Evolutionary conservation across 352 stramenopile genomes (phyloP), one percentile per base, ranked within the genome.

Genomic region (Phytopythium aichiense): DNA sequence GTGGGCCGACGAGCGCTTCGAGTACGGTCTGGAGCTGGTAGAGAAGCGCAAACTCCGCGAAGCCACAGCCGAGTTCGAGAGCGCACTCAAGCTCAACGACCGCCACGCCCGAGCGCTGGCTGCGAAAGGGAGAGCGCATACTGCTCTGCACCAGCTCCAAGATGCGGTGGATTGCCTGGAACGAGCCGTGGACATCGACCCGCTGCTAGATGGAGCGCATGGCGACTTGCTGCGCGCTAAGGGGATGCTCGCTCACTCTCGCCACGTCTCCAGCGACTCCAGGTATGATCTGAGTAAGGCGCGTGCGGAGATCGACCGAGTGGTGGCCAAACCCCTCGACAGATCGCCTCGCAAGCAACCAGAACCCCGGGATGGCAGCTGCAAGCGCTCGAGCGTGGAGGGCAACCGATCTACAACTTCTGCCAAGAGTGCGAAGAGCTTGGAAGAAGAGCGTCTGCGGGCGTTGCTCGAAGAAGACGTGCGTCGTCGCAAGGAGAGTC

Each of bases 91-190:
- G 50, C 61, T 84, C 13, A 62, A 82, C 20, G 69, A 77, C 2
- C 23, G 11, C 2, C 67, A 82, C 38, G 33, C 43, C 0, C 33
- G 56, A 6, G 71, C 68, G 6, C 51, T 67, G 42, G 55, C 57
- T 37, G 35, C 65, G 11, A 71, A 74, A 22, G 73, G 73, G 0
- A 53, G 74, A 35, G 55, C 66, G 40, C 64, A 64, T 31, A 48
- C 65, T 0, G 51, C 64, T 22, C 25, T 71, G n/a, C 68, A 65
- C 16, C 68, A 73, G 28, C 75, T 74, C 8, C 55, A 71, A 3
- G 75, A 84, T 13, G 71, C 73, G 2, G 66, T 84, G 15, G 50
- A 65, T 1, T 68, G 75, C 22, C 66, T 84, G n/a, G 73, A 82
- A 25, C 37, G n/a, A 2, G 66, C 68, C 11, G n/a, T 56, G 5